These are phyloP conservation scores for Hypholoma sublateritium DNA, from an alignment of 768 basidiomycete genomes.

Conservation along the genomic window DNA sequence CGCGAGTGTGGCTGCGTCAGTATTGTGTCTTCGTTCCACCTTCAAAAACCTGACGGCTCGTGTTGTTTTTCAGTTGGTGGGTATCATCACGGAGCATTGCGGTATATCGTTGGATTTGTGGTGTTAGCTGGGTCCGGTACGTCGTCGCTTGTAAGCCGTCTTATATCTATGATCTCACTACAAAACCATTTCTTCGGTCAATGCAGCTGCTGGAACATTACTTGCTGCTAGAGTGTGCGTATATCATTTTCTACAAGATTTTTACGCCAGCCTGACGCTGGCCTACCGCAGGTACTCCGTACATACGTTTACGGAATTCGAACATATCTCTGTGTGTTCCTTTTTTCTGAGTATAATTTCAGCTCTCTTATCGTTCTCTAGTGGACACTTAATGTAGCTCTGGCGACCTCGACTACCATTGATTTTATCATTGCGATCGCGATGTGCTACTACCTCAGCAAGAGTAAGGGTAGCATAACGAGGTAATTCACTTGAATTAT, in stretches of 20 bases:
- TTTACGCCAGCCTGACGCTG: not conserved
- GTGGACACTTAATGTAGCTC: slow-evolving; percentile 12
- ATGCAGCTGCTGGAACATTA: not conserved
- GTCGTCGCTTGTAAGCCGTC: not conserved
- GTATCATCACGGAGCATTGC: slow-evolving; percentile 1
- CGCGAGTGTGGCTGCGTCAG: slow-evolving; percentile 17
- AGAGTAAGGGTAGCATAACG: slow-evolving; percentile 11
- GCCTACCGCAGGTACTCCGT: not conserved
- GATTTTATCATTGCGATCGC: slow-evolving; percentile 12
- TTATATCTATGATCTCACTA: not conserved
- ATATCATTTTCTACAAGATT: not conserved
- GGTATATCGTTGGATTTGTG: slow-evolving; percentile 1
- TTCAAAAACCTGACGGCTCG: not conserved
- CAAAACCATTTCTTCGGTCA: not conserved
- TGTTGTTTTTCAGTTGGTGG: slow-evolving; percentile 5
- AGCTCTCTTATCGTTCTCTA: not conserved
- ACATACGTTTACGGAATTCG: not conserved
- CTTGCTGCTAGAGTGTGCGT: slow-evolving; percentile 3
- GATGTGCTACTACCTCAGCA: slow-evolving; percentile 16
- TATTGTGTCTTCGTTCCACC: not conserved
- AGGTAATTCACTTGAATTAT: not conserved
- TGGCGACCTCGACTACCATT: slow-evolving; percentile 13
- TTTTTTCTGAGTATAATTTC: not conserved
- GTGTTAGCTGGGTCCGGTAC: slow-evolving; percentile 3
- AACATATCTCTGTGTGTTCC: not conserved